Evolutionary conservation across 1,284 basidiomycete genomes (phyloP), one percentile per base, ranked within the genome.

Genomic region (Ceratorhiza oryzae-sativae): DNA sequence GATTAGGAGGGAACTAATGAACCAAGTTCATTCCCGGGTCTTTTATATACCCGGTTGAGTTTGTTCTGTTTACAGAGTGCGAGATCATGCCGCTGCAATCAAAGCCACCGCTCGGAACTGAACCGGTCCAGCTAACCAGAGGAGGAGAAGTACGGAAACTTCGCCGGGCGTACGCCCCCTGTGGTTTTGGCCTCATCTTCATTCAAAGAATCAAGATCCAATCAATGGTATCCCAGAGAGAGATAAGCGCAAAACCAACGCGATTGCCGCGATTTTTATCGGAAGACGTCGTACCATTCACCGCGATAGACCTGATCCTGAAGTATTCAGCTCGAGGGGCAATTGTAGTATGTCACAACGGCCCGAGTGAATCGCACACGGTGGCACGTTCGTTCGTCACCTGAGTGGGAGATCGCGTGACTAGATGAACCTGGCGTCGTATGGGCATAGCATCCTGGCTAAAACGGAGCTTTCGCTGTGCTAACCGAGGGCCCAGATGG

Each of bases 181-280:
- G 36, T 41, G 23, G 39, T 34, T 39, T 51, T 68, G 65, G 55
- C 49, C 53, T 27, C 41, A 46, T 53, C 56, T 58, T 25, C 41
- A 39, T 30, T 32, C 61, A 55, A 68, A 23, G 25, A 39, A 68
- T 68, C 65, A n/a, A 68, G 65, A 68, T 68, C 51, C 39, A 68
- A 67, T 55, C 49, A 67, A 67, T 39, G 9, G 41, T n/a, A 20
- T 53, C 20, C 51, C 53, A 30, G 39, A 27, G 39, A 20, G 51
- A 51, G 65, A 68, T 68, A 68, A 68, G 65, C 51, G 25, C n/a
- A 32, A 68, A 39, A 4, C 65, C 65, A 55, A 68, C 65, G n/a
- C 27, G 51, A n/a, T 55, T 42, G 41, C 51, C 12, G n/a, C 65
- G 65, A 68, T 67, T 67, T 55, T 39, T 67, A 67, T 67, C 63